A percentile compares a stretch with the other conserved stretches of the same genome.
Conservation (phyloP, 768 basidiomycete species). For the Termitomyces eurrhizus region DNA sequence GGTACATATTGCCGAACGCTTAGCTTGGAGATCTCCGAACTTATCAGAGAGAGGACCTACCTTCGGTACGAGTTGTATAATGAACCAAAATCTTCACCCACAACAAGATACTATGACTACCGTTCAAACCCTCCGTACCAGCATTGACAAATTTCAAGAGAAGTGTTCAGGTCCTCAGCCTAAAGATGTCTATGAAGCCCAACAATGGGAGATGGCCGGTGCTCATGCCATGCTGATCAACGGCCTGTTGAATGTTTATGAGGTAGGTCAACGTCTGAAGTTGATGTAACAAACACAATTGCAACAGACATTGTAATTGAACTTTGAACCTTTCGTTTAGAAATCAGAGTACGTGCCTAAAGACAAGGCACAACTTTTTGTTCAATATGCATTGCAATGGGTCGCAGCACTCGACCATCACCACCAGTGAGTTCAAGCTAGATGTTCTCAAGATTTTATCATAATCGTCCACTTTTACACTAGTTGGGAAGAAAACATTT, state of each 20-base stretch:
- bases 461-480: not conserved
- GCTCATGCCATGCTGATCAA: constrained; percentile 17
- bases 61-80: not conserved
- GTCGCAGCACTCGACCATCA: constrained; percentile 17
- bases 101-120: constrained; percentile 12
- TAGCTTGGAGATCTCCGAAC: not conserved
- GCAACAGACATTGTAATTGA: not conserved
- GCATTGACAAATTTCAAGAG: constrained; percentile 13
- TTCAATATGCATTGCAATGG: constrained; percentile 18
- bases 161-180: constrained; percentile 11
- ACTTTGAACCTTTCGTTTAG: not conserved
- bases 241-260: constrained; percentile 15
- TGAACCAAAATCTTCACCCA: not conserved
- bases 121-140: constrained; percentile 8
- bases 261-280: constrained; percentile 3
- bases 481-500: constrained; percentile 18
- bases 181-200: constrained; percentile 15
- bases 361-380: constrained; percentile 10
- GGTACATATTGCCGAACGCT: not conserved
- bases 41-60: not conserved
- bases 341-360: constrained; percentile 7
- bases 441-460: not conserved
- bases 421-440: constrained; percentile 11
- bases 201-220: constrained; percentile 20
- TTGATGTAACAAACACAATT: not conserved